These are phyloP conservation scores for Saccharomyces hybrid DNA, from an alignment of 1,139 yeast species.

Conservation along the genomic window DNA sequence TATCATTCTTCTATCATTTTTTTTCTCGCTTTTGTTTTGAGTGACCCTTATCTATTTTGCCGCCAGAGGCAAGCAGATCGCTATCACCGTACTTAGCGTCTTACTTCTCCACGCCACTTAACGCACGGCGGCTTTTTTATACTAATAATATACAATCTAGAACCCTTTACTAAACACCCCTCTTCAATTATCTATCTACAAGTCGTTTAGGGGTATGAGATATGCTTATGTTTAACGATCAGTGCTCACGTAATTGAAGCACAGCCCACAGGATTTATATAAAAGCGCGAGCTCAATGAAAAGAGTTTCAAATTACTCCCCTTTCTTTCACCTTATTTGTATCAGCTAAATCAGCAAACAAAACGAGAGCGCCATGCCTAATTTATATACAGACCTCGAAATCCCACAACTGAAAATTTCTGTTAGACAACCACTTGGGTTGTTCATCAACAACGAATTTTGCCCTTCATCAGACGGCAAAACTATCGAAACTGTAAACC, in stretches of 20 bases:
- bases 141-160: neutral
- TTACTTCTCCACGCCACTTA: neutral
- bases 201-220: neutral
- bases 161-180: neutral
- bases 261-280: neutral
- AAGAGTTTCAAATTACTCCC: neutral
- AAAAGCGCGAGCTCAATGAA: neutral
- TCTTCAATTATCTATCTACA: neutral
- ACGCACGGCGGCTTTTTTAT: neutral
- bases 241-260: neutral
- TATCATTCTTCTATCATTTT: neutral
- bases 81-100: neutral
- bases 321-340: neutral
- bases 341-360: neutral
- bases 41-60: neutral
- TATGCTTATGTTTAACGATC: neutral
- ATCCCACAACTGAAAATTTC: constrained; percentile 28
- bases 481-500: constrained; percentile 52
- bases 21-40: neutral
- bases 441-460: constrained; percentile 58
- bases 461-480: constrained; percentile 43
- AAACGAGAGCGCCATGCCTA: neutral
- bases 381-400: constrained; percentile 5
- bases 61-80: neutral
- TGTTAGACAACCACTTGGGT: constrained; percentile 54